Conservation (phyloP, 1,284 basidiomycete genomes). For the Austroboletus rostrupii region DNA sequence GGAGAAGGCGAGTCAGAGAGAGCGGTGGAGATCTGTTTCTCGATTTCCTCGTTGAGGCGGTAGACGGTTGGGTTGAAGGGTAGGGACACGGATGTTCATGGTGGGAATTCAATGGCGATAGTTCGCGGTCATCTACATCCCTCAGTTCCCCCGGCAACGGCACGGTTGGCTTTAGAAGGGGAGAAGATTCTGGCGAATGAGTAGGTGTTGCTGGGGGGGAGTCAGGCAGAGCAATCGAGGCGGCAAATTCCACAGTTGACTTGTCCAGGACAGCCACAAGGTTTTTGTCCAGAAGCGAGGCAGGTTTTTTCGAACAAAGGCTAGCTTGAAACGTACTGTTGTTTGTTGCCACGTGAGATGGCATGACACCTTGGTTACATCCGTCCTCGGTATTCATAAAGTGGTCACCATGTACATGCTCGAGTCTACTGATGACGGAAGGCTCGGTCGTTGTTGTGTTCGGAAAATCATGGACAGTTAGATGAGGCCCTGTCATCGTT, state of each 20-base stretch:
- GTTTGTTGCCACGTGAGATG: neutral
- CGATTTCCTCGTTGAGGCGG: slow-evolving; percentile 2
- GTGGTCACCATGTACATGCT: no score
- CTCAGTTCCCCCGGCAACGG: neutral
- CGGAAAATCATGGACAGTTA: neutral
- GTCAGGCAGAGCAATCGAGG: slow-evolving; percentile 19
- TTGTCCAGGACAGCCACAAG: no score
- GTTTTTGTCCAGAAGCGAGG: neutral
- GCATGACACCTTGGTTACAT: neutral
- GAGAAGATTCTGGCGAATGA: neutral
- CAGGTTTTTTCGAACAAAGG: neutral
- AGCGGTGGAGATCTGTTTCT: slow-evolving; percentile 28
- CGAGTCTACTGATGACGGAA: no score
- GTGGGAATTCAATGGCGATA: slow-evolving; percentile 1
- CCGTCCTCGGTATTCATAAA: neutral
- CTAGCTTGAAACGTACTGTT: neutral
- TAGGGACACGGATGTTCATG: neutral
- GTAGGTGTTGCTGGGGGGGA: slow-evolving; percentile 18
- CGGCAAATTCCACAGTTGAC: slow-evolving; percentile 11
- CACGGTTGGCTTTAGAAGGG: neutral
- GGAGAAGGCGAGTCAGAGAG: slow-evolving; percentile 40
- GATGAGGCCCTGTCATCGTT: neutral
- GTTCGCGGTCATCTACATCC: slow-evolving; percentile 2
- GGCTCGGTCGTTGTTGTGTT: no score
- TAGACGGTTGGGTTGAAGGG: neutral